Conservation (phyloP, 148 eudicot genomes). For the Vaccinium vitisidaea region DNA sequence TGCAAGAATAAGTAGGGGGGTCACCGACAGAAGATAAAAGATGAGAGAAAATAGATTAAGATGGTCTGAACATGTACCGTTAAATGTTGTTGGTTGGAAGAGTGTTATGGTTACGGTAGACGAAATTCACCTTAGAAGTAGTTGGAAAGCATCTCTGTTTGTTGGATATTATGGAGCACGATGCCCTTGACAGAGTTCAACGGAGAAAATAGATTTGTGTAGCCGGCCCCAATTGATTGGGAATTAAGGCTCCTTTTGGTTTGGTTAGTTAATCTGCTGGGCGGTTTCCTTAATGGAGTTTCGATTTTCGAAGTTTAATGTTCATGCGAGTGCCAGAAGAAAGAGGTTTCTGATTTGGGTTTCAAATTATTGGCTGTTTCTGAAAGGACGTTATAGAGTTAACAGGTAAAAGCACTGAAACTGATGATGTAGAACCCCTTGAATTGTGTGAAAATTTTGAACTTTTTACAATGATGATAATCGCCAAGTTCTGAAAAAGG, state of each 20-base stretch:
- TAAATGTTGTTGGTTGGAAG: background rate
- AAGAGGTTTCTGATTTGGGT: background rate
- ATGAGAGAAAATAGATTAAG: constrained; percentile 2
- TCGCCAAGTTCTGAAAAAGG: background rate
- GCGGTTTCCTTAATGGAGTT: background rate
- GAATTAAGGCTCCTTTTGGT: background rate
- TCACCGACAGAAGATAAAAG: background rate
- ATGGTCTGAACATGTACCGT: background rate
- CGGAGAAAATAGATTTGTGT: background rate
- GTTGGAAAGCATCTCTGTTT: background rate
- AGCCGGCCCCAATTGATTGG: background rate
- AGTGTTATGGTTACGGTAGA: background rate
- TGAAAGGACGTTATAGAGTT: background rate
- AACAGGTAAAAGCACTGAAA: background rate
- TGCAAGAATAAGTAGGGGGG: background rate
- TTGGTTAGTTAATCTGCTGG: background rate
- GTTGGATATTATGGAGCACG: background rate
- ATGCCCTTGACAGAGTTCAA: background rate
- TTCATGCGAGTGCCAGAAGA: background rate
- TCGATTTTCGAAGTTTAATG: background rate
- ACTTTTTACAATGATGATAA: background rate
- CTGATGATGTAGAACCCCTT: too few species aligned
- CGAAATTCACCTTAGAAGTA: background rate
- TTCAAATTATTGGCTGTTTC: background rate
- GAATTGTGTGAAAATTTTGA: background rate